These are phyloP conservation scores for Manihot esculenta DNA, from an alignment of 441 rosid genomes.

Conservation along the genomic window DNA sequence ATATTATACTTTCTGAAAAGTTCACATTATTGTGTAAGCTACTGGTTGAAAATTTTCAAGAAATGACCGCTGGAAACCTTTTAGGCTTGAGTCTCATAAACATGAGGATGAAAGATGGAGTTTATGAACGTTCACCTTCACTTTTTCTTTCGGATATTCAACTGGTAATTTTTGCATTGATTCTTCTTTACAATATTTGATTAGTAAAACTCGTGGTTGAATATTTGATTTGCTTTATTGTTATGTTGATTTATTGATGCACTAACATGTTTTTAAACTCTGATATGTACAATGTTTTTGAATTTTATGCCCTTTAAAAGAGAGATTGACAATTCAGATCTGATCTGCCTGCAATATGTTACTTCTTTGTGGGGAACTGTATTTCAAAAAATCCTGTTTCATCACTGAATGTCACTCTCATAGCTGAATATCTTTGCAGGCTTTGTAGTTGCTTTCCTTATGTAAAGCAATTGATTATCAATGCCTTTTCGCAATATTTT, in stretches of 20 bases:
- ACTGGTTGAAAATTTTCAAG: constrained; percentile 67
- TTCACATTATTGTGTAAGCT: constrained; percentile 71
- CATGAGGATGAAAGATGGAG: constrained; percentile 74
- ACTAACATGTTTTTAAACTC: neutral
- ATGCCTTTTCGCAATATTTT: neutral
- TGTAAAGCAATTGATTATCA: neutral
- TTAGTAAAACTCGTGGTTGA: constrained; percentile 3
- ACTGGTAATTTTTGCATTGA: constrained; percentile 43
- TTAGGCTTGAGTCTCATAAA: constrained; percentile 53
- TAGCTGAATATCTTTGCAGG: neutral
- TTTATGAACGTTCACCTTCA: constrained; percentile 60
- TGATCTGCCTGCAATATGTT: neutral
- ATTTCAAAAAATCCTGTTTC: neutral
- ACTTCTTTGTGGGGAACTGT: neutral
- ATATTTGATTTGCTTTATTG: constrained; percentile 11
- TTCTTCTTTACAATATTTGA: constrained; percentile 15
- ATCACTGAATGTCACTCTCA: neutral
- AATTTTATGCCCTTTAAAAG: neutral
- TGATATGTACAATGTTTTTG: neutral
- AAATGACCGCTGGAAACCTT: constrained; percentile 50
- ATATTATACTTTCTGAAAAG: constrained; percentile 64
- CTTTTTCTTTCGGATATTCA: constrained; percentile 63
- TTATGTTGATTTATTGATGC: neutral
- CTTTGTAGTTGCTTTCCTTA: neutral
- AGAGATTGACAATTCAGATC: neutral